A percentile compares a stretch with the other conserved stretches of the same genome.
Conservation (phyloP, 2,329 filamentous ascomycete species). For the Trichoderma harzianum region DNA sequence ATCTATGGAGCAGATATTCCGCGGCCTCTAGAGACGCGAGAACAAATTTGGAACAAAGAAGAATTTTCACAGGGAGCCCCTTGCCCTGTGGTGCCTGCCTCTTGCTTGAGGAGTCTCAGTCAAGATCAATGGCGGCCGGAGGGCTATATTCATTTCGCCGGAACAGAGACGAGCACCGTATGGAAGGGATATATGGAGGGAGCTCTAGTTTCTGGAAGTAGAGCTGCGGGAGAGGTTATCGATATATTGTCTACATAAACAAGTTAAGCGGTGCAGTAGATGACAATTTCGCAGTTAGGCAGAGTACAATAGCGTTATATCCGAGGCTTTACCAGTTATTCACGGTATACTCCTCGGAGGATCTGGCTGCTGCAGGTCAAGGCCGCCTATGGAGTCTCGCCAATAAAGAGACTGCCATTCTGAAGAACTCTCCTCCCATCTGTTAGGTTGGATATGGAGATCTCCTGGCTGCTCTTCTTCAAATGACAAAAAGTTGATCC, state of each 20-base stretch:
- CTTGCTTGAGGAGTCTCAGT: conserved; percentile 28
- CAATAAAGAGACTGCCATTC: conserved; percentile 6
- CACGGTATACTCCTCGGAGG: background rate
- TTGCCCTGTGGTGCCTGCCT: conserved; percentile 32
- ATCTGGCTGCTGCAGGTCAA: background rate
- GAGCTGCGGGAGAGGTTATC: conserved; percentile 41
- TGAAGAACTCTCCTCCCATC: background rate
- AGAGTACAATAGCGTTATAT: background rate
- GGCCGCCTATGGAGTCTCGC: background rate
- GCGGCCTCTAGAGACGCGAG: background rate
- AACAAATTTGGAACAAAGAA: conserved; percentile 25
- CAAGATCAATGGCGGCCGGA: conserved; percentile 32
- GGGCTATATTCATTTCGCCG: conserved; percentile 47
- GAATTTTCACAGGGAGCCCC: conserved; percentile 34
- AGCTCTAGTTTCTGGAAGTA: conserved; percentile 43
- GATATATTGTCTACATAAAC: conserved; percentile 18
- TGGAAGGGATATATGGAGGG: conserved; percentile 55
- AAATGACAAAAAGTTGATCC: background rate
- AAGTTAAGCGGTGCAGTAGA: background rate
- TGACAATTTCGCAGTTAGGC: background rate
- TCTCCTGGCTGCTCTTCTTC: background rate
- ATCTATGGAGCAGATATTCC: conserved; percentile 17
- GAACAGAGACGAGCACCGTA: conserved; percentile 45
- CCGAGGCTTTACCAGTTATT: no score
- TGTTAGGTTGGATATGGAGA: background rate